A percentile compares a stretch with the other conserved stretches of the same genome.
Conservation (phyloP, 1,284 basidiomycete species). For the Hortiboletus rubellus region DNA sequence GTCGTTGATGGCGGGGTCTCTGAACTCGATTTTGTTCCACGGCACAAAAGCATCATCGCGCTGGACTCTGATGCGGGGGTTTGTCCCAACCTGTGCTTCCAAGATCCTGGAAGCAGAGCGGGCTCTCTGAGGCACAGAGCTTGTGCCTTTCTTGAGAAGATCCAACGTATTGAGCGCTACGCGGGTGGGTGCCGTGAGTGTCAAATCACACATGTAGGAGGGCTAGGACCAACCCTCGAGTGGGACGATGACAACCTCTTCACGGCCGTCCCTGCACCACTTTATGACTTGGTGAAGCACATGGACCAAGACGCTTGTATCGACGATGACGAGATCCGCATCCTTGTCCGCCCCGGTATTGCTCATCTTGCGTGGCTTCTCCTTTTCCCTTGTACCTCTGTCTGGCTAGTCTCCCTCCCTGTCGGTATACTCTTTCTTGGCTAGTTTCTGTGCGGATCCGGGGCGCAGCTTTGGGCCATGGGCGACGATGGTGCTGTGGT, state of each 20-base stretch:
- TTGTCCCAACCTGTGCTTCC: slow-evolving; percentile 78
- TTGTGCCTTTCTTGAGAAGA: slow-evolving; percentile 87
- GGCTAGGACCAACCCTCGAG: slow-evolving; percentile 68
- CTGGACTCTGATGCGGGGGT: slow-evolving; percentile 75
- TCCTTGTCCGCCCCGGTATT: slow-evolving; percentile 50
- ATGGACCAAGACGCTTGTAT: slow-evolving; percentile 86
- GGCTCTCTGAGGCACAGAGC: no score
- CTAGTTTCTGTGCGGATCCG: slow-evolving; percentile 24
- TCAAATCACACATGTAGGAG: neutral
- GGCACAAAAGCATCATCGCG: slow-evolving; percentile 75
- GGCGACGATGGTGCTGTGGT: slow-evolving; percentile 30
- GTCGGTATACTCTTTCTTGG: slow-evolving; percentile 34
- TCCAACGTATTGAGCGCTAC: slow-evolving; percentile 89
- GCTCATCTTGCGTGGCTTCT: slow-evolving; percentile 36
- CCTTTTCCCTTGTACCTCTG: slow-evolving; percentile 24
- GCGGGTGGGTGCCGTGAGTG: slow-evolving; percentile 14
- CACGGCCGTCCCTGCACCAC: slow-evolving; percentile 72
- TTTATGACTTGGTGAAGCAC: slow-evolving; percentile 78
- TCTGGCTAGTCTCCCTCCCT: slow-evolving; percentile 29
- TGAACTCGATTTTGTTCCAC: slow-evolving; percentile 68
- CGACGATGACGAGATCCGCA: slow-evolving; percentile 77
- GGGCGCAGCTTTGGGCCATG: slow-evolving; percentile 32
- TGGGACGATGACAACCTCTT: slow-evolving; percentile 78
- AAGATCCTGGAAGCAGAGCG: slow-evolving; percentile 79
- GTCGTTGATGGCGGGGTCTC: slow-evolving; percentile 27